Percentiles rank a stretch among this genome's conserved stretches.
phyloP scores from a whole-genome alignment of 176 grass and related monocot genomes.

The Panicum miliaceum region DNA sequence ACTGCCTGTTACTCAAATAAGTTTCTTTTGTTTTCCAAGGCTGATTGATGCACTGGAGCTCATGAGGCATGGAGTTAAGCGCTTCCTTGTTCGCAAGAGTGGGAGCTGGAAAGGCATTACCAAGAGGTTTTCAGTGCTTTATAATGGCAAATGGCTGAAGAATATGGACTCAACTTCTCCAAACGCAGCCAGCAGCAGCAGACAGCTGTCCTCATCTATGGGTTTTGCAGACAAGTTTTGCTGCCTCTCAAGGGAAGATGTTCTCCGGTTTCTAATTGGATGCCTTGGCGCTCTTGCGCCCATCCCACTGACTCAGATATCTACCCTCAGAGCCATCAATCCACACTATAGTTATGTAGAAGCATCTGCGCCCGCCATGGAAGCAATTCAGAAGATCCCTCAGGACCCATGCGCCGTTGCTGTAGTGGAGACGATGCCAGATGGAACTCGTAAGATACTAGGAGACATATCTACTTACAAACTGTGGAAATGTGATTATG shows the following conservation, averaged over 20 bases:
- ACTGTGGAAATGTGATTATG: constrained; percentile 92
- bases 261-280: constrained; percentile 90
- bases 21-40: constrained; percentile 45
- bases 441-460: constrained; percentile 72
- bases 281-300: constrained; percentile 90
- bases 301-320: constrained; percentile 78
- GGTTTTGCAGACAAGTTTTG: constrained; percentile 64
- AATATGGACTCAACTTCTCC: constrained; percentile 58
- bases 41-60: constrained; percentile 92
- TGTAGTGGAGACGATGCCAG: constrained; percentile 62
- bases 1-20: constrained; percentile 7
- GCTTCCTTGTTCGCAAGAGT: constrained; percentile 89
- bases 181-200: constrained; percentile 44
- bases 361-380: constrained; percentile 66
- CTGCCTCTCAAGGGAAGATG: constrained; percentile 86
- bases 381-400: constrained; percentile 69
- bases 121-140: constrained; percentile 88
- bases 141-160: constrained; percentile 90
- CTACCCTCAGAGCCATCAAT: constrained; percentile 71
- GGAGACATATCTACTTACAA: constrained; percentile 96
- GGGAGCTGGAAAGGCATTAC: constrained; percentile 73
- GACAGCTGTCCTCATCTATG: constrained; percentile 30
- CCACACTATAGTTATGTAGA: constrained; percentile 59
- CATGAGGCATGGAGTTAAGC: constrained; percentile 93
- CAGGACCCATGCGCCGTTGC: constrained; percentile 72